phyloP scores from a whole-genome alignment of 1,284 basidiomycete genomes.

The Spongiforma sp. region DNA sequence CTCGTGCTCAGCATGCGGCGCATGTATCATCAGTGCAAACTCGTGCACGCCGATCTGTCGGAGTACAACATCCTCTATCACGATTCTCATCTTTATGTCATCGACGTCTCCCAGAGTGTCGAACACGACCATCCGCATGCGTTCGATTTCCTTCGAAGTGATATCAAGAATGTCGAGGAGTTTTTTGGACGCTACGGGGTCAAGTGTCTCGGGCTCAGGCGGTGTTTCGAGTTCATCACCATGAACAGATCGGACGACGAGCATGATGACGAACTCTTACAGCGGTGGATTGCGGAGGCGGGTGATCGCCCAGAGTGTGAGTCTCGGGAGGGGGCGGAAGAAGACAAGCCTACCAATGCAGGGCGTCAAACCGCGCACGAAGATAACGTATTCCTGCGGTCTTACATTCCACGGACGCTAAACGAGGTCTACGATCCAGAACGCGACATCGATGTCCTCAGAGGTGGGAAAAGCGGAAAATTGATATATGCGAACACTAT shows the following conservation, averaged over 20 bases:
- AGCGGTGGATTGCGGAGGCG: constrained; percentile 55
- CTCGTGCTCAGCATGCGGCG: constrained; percentile 81
- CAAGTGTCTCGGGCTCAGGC: constrained; percentile 78
- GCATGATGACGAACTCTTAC: constrained; percentile 49
- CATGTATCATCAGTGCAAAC: constrained; percentile 90
- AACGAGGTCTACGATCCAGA: constrained; percentile 95
- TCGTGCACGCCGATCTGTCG: constrained; percentile 97
- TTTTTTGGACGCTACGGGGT: constrained; percentile 87
- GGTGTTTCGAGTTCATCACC: constrained; percentile 90
- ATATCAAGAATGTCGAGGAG: constrained; percentile 93
- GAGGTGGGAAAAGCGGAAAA: constrained; percentile 68
- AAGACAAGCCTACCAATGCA: constrained; percentile 1
- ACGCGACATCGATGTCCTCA: constrained; percentile 80
- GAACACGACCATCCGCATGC: constrained; percentile 98
- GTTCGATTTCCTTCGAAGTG: constrained; percentile 94
- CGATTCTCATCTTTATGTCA: constrained; percentile 86
- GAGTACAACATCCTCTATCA: constrained; percentile 98
- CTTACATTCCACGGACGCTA: constrained; percentile 92
- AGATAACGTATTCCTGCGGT: constrained; percentile 85
- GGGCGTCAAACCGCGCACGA: constrained; percentile 54
- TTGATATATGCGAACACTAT: constrained; percentile 90
- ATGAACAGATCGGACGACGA: constrained; percentile 51
- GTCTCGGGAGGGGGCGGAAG: constrained; percentile 25
- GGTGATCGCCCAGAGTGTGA: constrained; percentile 26
- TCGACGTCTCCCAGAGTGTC: constrained; percentile 98